phyloP scores from a whole-genome alignment of 163 green algal species.

The Volvox carteri region DNA sequence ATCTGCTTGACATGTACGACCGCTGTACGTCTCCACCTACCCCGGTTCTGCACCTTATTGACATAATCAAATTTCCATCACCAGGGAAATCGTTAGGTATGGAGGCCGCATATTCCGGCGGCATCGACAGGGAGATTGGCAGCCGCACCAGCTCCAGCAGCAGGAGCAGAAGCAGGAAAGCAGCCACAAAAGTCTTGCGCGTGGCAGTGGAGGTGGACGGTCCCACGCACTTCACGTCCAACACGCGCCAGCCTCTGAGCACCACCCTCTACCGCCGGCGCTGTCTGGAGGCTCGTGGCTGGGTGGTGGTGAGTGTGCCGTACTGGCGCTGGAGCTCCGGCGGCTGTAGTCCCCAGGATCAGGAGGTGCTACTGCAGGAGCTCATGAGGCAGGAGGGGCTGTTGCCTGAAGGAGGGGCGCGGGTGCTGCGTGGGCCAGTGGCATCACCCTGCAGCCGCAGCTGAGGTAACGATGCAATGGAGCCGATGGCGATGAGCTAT shows the following conservation, averaged over 20 bases:
- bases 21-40: too few species aligned
- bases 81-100: too few species aligned
- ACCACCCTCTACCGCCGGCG: constrained; percentile 30
- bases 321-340: constrained; percentile 32
- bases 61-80: too few species aligned
- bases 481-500: too few species aligned
- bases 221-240: constrained; percentile 54
- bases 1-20: too few species aligned
- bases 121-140: too few species aligned
- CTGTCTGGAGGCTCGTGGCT: constrained; percentile 48
- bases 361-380: neutral
- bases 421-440: neutral
- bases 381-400: neutral
- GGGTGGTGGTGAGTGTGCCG: constrained; percentile 44
- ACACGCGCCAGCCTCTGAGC: constrained; percentile 34
- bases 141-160: neutral
- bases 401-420: neutral
- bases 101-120: too few species aligned
- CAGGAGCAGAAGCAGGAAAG: neutral
- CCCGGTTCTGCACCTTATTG: too few species aligned
- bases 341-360: neutral
- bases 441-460: neutral
- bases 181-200: neutral
- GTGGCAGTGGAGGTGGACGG: constrained; percentile 45
- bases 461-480: neutral